Base-by-base conservation (phyloP, 2,329 filamentous ascomycete species). In the Ceratocystis harringtonii region DNA sequence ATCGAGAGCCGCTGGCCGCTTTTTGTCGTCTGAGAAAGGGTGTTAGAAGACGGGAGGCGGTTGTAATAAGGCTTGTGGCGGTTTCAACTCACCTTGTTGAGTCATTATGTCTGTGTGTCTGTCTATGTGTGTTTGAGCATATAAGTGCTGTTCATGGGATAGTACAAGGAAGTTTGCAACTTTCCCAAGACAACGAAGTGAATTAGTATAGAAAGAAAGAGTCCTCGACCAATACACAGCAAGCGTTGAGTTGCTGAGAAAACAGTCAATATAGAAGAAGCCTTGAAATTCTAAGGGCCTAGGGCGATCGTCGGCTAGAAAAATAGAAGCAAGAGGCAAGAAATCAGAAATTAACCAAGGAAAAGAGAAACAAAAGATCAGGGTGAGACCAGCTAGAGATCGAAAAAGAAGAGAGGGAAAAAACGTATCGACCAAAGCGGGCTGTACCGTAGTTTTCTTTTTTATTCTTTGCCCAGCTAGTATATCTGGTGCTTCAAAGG, bases 361-460 rank as follows among this genome's bases (percentile, higher is more conserved):
- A 68, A 70, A 69, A 69, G 68, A 68, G 22, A 62, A 57, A 64
- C 66, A 66, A 65, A 55, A 68, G 68, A 71, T 71, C 69, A 72
- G 71, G 73, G 72, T 76, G 79, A 84, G 80, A 75, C 81, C 81
- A 83, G 81, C 81, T 83, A 77, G 76, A 78, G 76, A 77, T 72
- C 73, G 71, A 69, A 71, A 70, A 71, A 70, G 69, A 69, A 72
- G 71, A 69, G 69, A 71, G 71, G 72, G 69, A 7, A 69, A 67
- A 70, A 75, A 60, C 48, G 10, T 45, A 5, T n/a, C 22, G 61
- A 25, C 61, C 5, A 41, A n/a, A 62, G 52, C 30, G 63, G 63
- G 43, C 63, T 43, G 44, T 19, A 45, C 17, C 5, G 62, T 41
- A 12, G 36, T 43, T 64, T 64, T 64, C 61, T 62, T 36, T n/a